phyloP scores from a whole-genome alignment of 805 yeast genomes.

The Spencermartinsiella europaea region DNA sequence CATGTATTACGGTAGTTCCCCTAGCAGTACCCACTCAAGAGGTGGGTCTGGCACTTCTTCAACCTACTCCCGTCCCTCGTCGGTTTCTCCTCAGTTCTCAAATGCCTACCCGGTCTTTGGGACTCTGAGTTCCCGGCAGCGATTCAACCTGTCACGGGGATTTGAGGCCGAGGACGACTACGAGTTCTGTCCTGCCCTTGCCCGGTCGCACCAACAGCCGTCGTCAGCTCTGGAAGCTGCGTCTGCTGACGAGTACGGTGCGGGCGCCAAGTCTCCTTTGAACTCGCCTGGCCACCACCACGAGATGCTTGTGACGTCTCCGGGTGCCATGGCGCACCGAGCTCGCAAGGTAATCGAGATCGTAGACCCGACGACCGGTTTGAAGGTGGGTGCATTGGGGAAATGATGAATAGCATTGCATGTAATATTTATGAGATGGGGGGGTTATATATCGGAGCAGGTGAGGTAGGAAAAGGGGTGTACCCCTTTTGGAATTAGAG shows the following conservation, averaged over 20 bases:
- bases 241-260: background rate
- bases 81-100: conserved; percentile 28
- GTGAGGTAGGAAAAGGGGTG: no score
- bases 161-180: conserved; percentile 67
- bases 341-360: conserved; percentile 41
- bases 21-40: background rate
- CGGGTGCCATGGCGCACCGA: conserved; percentile 10
- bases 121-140: conserved; percentile 21
- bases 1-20: conserved; percentile 3
- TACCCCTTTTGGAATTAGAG: no score
- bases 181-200: conserved; percentile 57
- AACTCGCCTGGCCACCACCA: conserved; percentile 11
- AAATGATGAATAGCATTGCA: background rate
- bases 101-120: conserved; percentile 21
- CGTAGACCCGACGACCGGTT: conserved; percentile 51
- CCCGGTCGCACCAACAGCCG: conserved; percentile 1
- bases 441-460: no score
- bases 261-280: conserved; percentile 10
- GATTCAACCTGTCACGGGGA: conserved; percentile 58
- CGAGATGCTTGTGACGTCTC: conserved; percentile 10
- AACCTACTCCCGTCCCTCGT: conserved; percentile 23
- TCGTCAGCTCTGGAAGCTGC: background rate
- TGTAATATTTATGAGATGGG: background rate
- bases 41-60: conserved; percentile 1
- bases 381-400: conserved; percentile 22